Percentiles rank a stretch among this genome's conserved stretches.
Evolutionary conservation across 2,329 filamentous ascomycete species (phyloP).

Genomic region (Magnaporthiopsis poae): DNA sequence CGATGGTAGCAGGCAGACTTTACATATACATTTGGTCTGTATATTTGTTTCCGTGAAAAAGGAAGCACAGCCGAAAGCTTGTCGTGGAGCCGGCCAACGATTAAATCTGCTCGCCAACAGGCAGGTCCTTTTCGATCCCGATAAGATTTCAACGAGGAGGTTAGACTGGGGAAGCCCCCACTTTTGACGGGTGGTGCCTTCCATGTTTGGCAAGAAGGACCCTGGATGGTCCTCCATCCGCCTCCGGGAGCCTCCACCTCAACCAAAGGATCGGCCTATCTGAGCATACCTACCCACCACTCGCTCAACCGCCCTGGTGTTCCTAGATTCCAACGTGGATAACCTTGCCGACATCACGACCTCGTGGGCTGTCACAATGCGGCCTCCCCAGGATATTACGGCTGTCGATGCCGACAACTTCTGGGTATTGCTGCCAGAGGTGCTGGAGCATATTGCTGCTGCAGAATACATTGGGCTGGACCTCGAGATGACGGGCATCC

Average conservation of each 20-base stretch:
- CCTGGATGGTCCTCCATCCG: neutral
- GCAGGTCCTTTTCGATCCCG: neutral
- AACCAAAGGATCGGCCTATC: neutral
- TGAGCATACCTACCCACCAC: neutral
- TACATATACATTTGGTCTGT: no score
- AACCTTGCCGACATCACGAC: neutral
- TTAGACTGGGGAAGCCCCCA: neutral
- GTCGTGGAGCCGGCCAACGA: no score
- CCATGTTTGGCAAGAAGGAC: neutral
- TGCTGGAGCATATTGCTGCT: constrained; percentile 21
- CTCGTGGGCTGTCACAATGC: neutral
- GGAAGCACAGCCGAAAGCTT: no score
- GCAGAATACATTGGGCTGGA: constrained; percentile 26
- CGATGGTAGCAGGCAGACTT: no score
- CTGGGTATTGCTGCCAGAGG: constrained; percentile 19
- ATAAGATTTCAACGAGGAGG: neutral
- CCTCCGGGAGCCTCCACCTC: neutral
- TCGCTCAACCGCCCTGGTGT: neutral
- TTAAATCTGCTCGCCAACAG: neutral
- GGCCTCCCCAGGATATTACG: constrained; percentile 14
- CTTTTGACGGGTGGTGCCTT: neutral
- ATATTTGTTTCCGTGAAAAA: no score
- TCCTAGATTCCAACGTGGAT: neutral
- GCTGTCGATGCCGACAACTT: constrained; percentile 20
- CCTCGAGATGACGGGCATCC: constrained; percentile 29